These are phyloP conservation scores for Polyporus arcularius DNA, from an alignment of 768 basidiomycete species.

Conservation along the genomic window DNA sequence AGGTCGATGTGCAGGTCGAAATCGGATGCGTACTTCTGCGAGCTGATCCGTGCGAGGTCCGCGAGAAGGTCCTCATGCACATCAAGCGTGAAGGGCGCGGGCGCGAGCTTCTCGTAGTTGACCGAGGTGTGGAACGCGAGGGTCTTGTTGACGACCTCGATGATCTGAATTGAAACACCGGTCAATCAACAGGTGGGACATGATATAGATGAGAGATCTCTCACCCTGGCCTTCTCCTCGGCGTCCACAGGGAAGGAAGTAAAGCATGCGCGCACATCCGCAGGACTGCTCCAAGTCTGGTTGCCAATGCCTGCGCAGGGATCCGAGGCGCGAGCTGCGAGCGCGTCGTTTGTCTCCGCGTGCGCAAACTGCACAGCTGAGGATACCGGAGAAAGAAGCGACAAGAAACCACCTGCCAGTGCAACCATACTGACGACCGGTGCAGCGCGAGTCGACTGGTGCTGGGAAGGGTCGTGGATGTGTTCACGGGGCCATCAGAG, in stretches of 20 bases:
- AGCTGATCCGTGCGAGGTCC: conserved; percentile 50
- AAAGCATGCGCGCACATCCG: conserved; percentile 53
- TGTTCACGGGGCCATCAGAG: not conserved
- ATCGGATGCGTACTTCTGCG: conserved; percentile 47
- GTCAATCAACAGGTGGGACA: not conserved
- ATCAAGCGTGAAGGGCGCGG: conserved; percentile 50
- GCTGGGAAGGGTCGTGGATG: not conserved
- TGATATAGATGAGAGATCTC: too few relatives aligned
- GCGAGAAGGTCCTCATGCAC: conserved; percentile 57
- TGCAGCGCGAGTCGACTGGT: not conserved
- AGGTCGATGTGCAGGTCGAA: conserved; percentile 59
- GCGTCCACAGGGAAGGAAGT: conserved; percentile 49
- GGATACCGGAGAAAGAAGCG: conserved; percentile 2
- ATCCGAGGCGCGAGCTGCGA: conserved; percentile 31
- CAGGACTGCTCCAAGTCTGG: conserved; percentile 56
- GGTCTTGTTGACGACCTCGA: conserved; percentile 59
- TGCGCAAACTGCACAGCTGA: not conserved
- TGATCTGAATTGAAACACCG: conserved; percentile 37
- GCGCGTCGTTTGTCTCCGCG: not conserved
- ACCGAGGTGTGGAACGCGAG: conserved; percentile 63
- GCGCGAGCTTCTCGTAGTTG: conserved; percentile 59
- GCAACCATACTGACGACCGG: conserved; percentile 10
- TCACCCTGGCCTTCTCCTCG: conserved; percentile 51
- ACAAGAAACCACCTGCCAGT: conserved; percentile 1
- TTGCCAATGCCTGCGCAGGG: conserved; percentile 56